Conservation (phyloP, 768 basidiomycete genomes). For the Lentinula guzmanii region DNA sequence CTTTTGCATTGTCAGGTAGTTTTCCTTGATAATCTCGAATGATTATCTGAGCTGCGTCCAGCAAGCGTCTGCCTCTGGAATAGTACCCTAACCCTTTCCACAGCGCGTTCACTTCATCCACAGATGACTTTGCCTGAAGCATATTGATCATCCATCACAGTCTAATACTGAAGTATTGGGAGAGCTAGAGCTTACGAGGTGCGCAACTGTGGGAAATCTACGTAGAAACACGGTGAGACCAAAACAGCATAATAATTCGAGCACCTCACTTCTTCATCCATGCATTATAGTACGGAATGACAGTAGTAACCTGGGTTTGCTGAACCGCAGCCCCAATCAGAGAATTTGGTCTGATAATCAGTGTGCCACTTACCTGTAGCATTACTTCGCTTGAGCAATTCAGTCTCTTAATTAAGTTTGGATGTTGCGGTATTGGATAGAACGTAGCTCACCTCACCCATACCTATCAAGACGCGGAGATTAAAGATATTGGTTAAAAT, state of each 20-base stretch:
- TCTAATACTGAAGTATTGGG: slow-evolving; percentile 9
- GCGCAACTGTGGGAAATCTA: slow-evolving; percentile 78
- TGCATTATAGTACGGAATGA: slow-evolving; percentile 87
- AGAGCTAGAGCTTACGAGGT: slow-evolving; percentile 49
- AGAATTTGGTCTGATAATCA: not conserved
- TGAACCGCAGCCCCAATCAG: slow-evolving; percentile 39
- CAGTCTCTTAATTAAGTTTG: not conserved
- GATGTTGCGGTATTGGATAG: not conserved
- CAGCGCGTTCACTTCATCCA: slow-evolving; percentile 80
- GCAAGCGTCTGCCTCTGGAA: slow-evolving; percentile 75
- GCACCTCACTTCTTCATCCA: slow-evolving; percentile 75
- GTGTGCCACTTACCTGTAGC: not conserved
- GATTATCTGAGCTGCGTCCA: slow-evolving; percentile 78
- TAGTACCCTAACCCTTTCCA: slow-evolving; percentile 96
- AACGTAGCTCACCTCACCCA: slow-evolving; percentile 1
- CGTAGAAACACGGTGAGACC: slow-evolving; percentile 3
- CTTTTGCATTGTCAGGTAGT: slow-evolving; percentile 74
- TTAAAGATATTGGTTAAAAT: not conserved
- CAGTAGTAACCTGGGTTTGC: slow-evolving; percentile 90
- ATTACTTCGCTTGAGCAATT: not conserved
- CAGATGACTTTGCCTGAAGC: slow-evolving; percentile 54
- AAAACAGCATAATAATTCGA: not conserved
- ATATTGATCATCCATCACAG: not conserved
- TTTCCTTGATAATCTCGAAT: slow-evolving; percentile 59
- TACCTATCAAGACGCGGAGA: not conserved